A percentile compares a stretch with the other conserved stretches of the same genome.
These are phyloP conservation scores for Phoenix roebelenii DNA, from an alignment of 176 grass and related monocot genomes.

Conservation along the genomic window DNA sequence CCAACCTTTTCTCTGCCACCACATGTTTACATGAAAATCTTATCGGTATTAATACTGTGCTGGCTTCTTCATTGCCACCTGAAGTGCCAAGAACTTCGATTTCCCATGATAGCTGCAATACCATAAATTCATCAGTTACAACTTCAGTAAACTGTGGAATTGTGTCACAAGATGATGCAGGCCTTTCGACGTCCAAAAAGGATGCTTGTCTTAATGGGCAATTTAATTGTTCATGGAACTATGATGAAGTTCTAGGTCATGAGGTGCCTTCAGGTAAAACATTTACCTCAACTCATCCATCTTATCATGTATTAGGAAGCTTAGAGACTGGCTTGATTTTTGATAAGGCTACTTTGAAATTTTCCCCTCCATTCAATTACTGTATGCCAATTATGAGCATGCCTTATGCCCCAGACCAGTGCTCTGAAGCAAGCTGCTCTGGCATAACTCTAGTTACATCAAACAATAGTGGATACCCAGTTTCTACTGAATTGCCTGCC, in stretches of 20 bases:
- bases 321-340: slow-evolving; percentile 12
- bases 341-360: slow-evolving; percentile 10
- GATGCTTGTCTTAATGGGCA: background rate
- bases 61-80: slow-evolving; percentile 2
- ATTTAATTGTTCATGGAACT: slow-evolving; percentile 5
- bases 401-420: slow-evolving; percentile 30
- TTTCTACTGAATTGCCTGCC: background rate
- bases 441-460: slow-evolving; percentile 30
- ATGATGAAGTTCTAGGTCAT: slow-evolving; percentile 9
- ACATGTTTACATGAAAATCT: slow-evolving; percentile 9
- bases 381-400: slow-evolving; percentile 18
- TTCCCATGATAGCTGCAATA: slow-evolving; percentile 15
- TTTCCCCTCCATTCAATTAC: slow-evolving; percentile 18
- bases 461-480: background rate
- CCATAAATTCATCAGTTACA: slow-evolving; percentile 17
- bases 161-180: slow-evolving; percentile 14
- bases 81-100: slow-evolving; percentile 22
- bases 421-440: slow-evolving; percentile 51
- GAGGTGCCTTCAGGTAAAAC: background rate
- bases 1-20: slow-evolving; percentile 28
- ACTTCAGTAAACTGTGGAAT: background rate
- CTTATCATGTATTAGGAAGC: slow-evolving; percentile 16
- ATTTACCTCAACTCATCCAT: slow-evolving; percentile 11
- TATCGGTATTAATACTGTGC: slow-evolving; percentile 18
- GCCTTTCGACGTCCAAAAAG: slow-evolving; percentile 17